These are phyloP conservation scores for Monosporascus sp. DNA, from an alignment of 2,329 filamentous ascomycete species.

Conservation along the genomic window DNA sequence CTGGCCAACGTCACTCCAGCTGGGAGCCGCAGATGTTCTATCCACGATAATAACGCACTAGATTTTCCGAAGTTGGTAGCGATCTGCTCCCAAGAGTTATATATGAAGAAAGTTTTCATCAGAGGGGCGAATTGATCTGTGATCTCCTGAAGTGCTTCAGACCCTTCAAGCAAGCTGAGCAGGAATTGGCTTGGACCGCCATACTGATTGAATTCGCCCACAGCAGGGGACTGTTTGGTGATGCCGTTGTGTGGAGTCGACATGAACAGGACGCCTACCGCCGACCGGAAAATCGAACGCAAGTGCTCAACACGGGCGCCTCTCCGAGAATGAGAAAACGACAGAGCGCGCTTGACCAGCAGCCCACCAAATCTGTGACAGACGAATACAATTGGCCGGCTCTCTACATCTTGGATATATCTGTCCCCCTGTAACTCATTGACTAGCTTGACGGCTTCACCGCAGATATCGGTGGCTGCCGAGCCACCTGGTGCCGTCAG, in stretches of 20 bases:
- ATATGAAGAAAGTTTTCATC: constrained; percentile 6
- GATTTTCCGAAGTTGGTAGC: constrained; percentile 1
- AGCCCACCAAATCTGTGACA: constrained; percentile 8
- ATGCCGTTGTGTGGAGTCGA: constrained; percentile 7
- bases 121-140: constrained; percentile 5
- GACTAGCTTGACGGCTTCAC: constrained; percentile 5
- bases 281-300: constrained; percentile 5
- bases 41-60: constrained; percentile 4
- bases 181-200: constrained; percentile 4
- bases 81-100: constrained; percentile 6
- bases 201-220: neutral
- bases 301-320: constrained; percentile 5
- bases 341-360: constrained; percentile 5
- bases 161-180: constrained; percentile 5
- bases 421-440: constrained; percentile 4
- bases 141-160: constrained; percentile 6
- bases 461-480: constrained; percentile 1
- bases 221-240: constrained; percentile 2
- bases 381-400: constrained; percentile 4
- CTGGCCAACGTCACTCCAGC: constrained; percentile 7
- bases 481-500: constrained; percentile 4
- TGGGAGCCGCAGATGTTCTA: constrained; percentile 2
- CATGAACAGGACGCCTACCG: constrained; percentile 5
- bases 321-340: constrained; percentile 5
- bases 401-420: constrained; percentile 1